These are phyloP conservation scores for Apiospora aurea DNA, from an alignment of 2,329 filamentous ascomycete species.

Conservation along the genomic window DNA sequence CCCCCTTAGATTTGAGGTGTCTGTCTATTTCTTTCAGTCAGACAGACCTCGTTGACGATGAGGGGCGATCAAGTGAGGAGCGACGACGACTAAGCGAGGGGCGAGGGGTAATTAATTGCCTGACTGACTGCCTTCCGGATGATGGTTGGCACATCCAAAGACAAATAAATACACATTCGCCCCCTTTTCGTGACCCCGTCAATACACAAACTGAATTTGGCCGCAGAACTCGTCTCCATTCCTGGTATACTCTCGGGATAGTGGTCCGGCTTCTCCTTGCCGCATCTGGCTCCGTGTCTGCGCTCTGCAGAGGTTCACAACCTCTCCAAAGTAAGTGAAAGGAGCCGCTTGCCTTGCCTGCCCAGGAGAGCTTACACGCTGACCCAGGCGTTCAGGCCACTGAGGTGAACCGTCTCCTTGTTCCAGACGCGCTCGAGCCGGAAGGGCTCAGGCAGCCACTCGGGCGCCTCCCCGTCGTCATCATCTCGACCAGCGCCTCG, in stretches of 20 bases:
- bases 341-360: fast-evolving
- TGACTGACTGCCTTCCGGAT: not conserved
- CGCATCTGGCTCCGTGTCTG: not conserved
- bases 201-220: not conserved
- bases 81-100: not conserved
- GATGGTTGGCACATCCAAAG: not conserved
- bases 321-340: not conserved
- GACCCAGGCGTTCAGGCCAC: not conserved
- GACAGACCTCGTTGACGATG: not conserved
- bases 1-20: not conserved
- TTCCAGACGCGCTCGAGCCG: slow-evolving; percentile 27
- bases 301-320: not conserved
- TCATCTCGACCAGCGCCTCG: slow-evolving; percentile 27
- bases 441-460: slow-evolving; percentile 27
- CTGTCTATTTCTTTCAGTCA: not conserved
- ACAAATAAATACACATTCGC: not conserved
- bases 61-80: not conserved
- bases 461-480: slow-evolving; percentile 24
- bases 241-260: not conserved
- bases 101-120: not conserved
- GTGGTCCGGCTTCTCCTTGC: not conserved
- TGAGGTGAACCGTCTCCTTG: slow-evolving; percentile 5
- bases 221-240: not conserved
- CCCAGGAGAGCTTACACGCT: not conserved
- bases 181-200: not conserved